phyloP scores from a whole-genome alignment of 2,329 filamentous ascomycete genomes.

The Botrytis cinerea region DNA sequence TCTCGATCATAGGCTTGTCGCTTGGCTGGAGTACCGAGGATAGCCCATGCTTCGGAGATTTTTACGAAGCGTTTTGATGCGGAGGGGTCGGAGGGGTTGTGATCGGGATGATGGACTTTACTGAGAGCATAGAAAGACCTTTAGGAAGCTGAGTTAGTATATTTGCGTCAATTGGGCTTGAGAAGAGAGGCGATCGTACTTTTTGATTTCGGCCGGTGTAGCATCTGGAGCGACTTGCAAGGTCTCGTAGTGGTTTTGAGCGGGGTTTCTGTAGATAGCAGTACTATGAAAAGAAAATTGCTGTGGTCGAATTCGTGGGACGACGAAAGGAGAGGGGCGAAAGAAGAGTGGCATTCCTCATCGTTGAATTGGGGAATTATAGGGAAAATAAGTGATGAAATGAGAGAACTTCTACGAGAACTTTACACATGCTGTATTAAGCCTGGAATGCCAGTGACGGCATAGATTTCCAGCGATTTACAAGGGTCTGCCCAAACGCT shows the following conservation, averaged over 20 bases:
- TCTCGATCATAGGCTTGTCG: slow-evolving; percentile 81
- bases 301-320: slow-evolving; percentile 26
- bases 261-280: slow-evolving; percentile 39
- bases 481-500: neutral
- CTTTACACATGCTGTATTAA: neutral
- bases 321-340: slow-evolving; percentile 29
- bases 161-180: neutral
- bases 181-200: slow-evolving; percentile 49
- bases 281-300: slow-evolving; percentile 53
- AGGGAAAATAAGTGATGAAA: neutral
- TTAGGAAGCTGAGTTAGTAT: slow-evolving; percentile 20
- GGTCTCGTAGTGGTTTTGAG: slow-evolving; percentile 75
- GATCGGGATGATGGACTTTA: slow-evolving; percentile 89
- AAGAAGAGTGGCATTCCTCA: slow-evolving; percentile 59
- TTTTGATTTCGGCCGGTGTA: slow-evolving; percentile 78
- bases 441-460: slow-evolving; percentile 12
- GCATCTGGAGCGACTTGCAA: slow-evolving; percentile 72
- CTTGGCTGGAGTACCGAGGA: slow-evolving; percentile 72
- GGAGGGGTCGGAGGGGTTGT: slow-evolving; percentile 73
- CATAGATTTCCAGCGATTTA: neutral
- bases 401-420: slow-evolving; percentile 7
- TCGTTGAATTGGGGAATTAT: slow-evolving; percentile 15
- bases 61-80: slow-evolving; percentile 77
- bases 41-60: slow-evolving; percentile 80
- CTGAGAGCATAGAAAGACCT: slow-evolving; percentile 87